phyloP scores from a whole-genome alignment of 1,139 yeast species.

The Magnusiomyces tetraspermus region DNA sequence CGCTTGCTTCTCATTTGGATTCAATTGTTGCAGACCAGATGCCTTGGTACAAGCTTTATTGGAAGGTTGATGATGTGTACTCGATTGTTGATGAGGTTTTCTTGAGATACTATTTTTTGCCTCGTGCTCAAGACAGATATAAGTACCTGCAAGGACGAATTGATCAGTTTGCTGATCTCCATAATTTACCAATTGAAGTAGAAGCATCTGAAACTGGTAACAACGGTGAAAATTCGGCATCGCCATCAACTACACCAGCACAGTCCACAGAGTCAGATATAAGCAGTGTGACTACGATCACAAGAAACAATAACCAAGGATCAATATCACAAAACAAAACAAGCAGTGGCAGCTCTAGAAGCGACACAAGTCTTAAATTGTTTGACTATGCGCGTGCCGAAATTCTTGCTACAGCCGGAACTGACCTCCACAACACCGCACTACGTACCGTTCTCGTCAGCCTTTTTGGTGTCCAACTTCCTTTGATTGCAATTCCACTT shows the following conservation, averaged over 20 bases:
- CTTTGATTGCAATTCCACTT: slow-evolving; percentile 27
- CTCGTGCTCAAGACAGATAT: slow-evolving; percentile 24
- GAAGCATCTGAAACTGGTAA: no score
- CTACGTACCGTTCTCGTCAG: slow-evolving; percentile 9
- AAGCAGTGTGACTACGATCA: background rate
- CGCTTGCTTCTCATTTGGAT: slow-evolving; percentile 16
- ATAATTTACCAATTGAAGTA: slow-evolving; percentile 14
- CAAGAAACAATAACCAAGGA: background rate
- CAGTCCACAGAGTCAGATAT: background rate
- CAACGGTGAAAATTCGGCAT: no score
- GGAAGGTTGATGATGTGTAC: slow-evolving; percentile 32
- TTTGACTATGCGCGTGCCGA: slow-evolving; percentile 11
- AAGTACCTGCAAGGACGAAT: slow-evolving; percentile 31
- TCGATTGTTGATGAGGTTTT: slow-evolving; percentile 19
- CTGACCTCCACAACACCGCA: slow-evolving; percentile 15
- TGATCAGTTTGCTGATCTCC: slow-evolving; percentile 25
- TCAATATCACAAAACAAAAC: no score
- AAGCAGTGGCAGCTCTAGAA: slow-evolving; percentile 21
- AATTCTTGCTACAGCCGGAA: slow-evolving; percentile 11
- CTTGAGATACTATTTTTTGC: slow-evolving; percentile 22
- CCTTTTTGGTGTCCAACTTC: slow-evolving; percentile 31
- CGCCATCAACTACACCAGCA: no score
- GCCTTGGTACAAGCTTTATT: slow-evolving; percentile 35
- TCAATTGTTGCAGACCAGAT: slow-evolving; percentile 16
- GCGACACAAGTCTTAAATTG: background rate